Evolutionary conservation across 345 rosid species (phyloP), one percentile per base, ranked within the genome.

Genomic region (Theobroma cacao): DNA sequence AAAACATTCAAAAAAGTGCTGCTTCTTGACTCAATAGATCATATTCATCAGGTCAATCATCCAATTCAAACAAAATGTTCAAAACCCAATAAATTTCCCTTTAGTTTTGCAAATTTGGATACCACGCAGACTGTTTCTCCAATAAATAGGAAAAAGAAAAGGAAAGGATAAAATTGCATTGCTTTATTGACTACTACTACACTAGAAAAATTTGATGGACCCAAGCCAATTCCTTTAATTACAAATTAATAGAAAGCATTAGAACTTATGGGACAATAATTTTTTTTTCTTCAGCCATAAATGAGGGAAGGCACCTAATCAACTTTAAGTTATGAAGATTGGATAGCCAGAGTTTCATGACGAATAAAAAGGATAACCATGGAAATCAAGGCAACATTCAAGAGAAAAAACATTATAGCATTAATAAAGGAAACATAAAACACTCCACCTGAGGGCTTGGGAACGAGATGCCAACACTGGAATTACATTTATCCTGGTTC

Each of bases 401-500:
- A n/a, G 38, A 50, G n/a, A 47, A 31, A 38, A 71, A 64, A 8
- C 17, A 14, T 28, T 38, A 24, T 56, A 41, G 10, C 64, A 43
- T 68, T 72, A 20, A 9, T 26, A 17, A 43, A 59, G 40, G 20
- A 30, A 24, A 28, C 5, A 41, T 17, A 41, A 43, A 38, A 50
- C 15, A 43, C 41, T 43, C 17, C 74, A 87, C 78, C 74, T 72
- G 61, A 72, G 75, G 18, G 75, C 75, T 33, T 72, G 75, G 30
- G 75, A 72, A 52, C 75, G 75, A 72, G 75, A 72, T 52, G 75
- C 75, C 61, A 72, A n/a, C 5, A 93, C 97, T 0, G 99, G 99
- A 74, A 97, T 89, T 28, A 97, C 95, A 77, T 97, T 94, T 68
- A 97, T 85, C 86, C 98, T 86, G 71, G 86, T 74, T 55, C 97